Base-by-base conservation (phyloP, 495 filamentous ascomycete genomes). In the Daldinia concentrica region DNA sequence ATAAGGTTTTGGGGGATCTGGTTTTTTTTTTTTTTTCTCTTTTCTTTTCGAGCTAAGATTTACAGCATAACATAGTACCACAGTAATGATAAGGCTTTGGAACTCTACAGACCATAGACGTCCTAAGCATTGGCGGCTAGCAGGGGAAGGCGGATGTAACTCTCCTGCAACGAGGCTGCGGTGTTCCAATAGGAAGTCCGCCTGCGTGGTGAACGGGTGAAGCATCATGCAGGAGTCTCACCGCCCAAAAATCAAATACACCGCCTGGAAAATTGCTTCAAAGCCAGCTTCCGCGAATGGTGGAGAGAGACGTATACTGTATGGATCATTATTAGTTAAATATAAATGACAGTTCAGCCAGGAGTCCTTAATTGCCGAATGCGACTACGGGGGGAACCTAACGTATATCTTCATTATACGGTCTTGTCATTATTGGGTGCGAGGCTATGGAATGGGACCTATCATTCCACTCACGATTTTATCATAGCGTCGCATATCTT, bases 201-300 rank as follows among this genome's bases (percentile, higher is more conserved):
- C 67, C 71, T 67, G 67, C 55, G 50, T 66, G 63, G 71, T 74
- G 67, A 74, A 74, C 8, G 66, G 58, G 63, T 64, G 67, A 69
- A 61, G 67, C 37, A 64, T 73, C 63, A 62, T 66, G 71, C 71
- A 74, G 71, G 54, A 73, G 71, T 67, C 71, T 74, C 71, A 74
- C 71, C 71, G 71, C 71, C 71, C 59, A 74, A 68, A 68, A 48
- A 58, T 30, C 19, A 36, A 48, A 58, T 55, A 73, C 70, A 73
- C 70, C 70, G 70, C 70, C 54, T 73, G 24, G 65, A 32, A 32
- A 36, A 39, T 57, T 34, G 30, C 55, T 64, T 64, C n/a, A 22
- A 54, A 45, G 37, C n/a, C 55, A 48, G 54, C 34, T 59, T 27
- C 32, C 26, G 32, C 30, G 54, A 60, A 58, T 63, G 29, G 58